phyloP scores from a whole-genome alignment of 2,329 filamentous ascomycete genomes.

The Aspergillus amoenus region DNA sequence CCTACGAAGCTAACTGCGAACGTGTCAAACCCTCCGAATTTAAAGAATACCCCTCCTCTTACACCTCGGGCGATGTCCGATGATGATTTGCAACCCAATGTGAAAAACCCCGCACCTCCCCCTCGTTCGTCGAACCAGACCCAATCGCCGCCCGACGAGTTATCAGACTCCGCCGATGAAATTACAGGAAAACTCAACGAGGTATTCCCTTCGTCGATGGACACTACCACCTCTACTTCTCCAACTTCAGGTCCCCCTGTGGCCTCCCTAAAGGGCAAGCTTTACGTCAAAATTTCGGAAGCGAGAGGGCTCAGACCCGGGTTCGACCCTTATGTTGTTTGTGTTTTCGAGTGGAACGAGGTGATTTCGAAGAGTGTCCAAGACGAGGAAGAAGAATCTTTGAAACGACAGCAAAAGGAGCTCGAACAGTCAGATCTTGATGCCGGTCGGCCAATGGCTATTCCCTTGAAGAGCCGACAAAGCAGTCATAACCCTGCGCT shows the following conservation, averaged over 20 bases:
- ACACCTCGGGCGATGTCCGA: slow-evolving; percentile 83
- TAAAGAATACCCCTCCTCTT: slow-evolving; percentile 90
- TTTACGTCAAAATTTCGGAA: slow-evolving; percentile 85
- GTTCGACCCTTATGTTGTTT: slow-evolving; percentile 90
- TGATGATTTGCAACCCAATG: slow-evolving; percentile 46
- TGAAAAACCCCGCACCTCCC: slow-evolving; percentile 28
- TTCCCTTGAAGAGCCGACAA: slow-evolving; percentile 94
- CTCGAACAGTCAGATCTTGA: slow-evolving; percentile 71
- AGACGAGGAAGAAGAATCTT: slow-evolving; percentile 59
- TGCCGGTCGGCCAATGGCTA: slow-evolving; percentile 81
- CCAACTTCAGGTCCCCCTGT: slow-evolving; percentile 58
- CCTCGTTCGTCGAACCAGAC: slow-evolving; percentile 20
- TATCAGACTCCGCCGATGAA: slow-evolving; percentile 33
- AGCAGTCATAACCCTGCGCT: slow-evolving; percentile 89
- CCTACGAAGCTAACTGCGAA: slow-evolving; percentile 76
- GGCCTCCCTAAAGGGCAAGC: slow-evolving; percentile 76
- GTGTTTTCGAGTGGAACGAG: slow-evolving; percentile 94
- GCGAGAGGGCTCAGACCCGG: slow-evolving; percentile 78
- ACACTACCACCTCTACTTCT: slow-evolving; percentile 21
- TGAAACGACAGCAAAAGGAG: slow-evolving; percentile 59
- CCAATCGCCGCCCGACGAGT: slow-evolving; percentile 21
- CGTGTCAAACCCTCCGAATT: slow-evolving; percentile 55
- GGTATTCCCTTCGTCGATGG: slow-evolving; percentile 31
- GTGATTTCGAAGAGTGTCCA: slow-evolving; percentile 87
- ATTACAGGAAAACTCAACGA: slow-evolving; percentile 38